Conservation (phyloP, 768 basidiomycete genomes). For the Pisolithus tinctorius region DNA sequence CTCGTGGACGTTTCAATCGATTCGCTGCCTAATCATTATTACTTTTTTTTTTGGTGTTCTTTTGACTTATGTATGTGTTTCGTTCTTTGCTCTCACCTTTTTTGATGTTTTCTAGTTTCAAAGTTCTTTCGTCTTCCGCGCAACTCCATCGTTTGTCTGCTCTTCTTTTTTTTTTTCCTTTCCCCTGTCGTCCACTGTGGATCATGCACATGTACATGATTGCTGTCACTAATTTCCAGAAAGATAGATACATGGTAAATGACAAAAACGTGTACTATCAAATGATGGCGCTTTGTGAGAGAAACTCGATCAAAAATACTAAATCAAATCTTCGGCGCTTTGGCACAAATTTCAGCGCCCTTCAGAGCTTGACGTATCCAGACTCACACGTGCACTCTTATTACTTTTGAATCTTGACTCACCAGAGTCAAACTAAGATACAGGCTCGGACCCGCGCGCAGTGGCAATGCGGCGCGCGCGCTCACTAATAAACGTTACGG, state of each 20-base stretch:
- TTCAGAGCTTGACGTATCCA: no score
- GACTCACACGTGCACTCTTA: no score
- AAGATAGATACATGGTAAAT: not conserved
- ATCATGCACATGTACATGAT: not conserved
- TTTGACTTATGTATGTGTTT: not conserved
- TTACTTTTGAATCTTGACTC: no score
- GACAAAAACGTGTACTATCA: not conserved
- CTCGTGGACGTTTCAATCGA: not conserved
- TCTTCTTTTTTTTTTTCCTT: not conserved
- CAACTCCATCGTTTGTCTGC: not conserved
- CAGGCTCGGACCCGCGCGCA: no score
- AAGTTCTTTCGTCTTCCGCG: not conserved
- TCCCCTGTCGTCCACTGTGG: no score
- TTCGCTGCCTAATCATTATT: constrained; percentile 27
- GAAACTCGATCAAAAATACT: no score
- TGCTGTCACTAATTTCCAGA: not conserved
- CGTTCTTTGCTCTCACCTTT: constrained; percentile 7
- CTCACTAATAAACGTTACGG: no score
- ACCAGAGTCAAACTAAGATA: no score
- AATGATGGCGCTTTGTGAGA: not conserved
- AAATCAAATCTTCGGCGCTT: no score
- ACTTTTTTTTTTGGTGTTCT: constrained; percentile 15
- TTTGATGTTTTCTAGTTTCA: not conserved
- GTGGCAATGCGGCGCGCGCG: no score
- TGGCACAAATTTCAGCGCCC: no score